Evolutionary conservation across 805 yeast species (phyloP).

Genomic region (Myxozyma nipponensis): DNA sequence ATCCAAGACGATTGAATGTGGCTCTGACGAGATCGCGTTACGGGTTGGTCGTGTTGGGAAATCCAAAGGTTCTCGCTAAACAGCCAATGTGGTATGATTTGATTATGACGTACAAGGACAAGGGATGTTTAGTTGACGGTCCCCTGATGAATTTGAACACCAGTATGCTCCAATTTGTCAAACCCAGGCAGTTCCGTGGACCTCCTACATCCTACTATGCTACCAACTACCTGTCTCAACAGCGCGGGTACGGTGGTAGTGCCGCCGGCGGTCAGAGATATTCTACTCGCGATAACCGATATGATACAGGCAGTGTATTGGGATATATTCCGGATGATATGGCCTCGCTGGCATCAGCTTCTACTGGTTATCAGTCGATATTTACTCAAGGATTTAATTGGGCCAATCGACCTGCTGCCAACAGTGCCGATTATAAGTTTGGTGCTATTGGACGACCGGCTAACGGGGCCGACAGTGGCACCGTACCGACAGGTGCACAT

Average conservation of each 20-base stretch:
- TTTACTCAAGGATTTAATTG: conserved; percentile 23
- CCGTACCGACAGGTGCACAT: not conserved
- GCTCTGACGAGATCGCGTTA: conserved; percentile 85
- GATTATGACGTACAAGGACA: conserved; percentile 72
- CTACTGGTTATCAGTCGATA: conserved; percentile 20
- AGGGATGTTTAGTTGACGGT: conserved; percentile 88
- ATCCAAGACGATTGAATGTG: conserved; percentile 82
- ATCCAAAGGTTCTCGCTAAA: conserved; percentile 69
- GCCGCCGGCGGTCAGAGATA: not conserved
- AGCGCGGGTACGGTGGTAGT: not conserved
- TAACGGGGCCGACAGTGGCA: not conserved
- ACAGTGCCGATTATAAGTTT: not conserved
- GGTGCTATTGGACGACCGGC: not conserved
- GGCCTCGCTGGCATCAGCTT: conserved; percentile 8
- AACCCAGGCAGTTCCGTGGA: conserved; percentile 26
- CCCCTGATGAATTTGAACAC: conserved; percentile 73
- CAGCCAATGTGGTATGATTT: conserved; percentile 76
- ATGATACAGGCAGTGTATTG: conserved; percentile 41
- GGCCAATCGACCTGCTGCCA: not conserved
- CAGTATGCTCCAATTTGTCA: conserved; percentile 51
- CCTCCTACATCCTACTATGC: conserved; percentile 12
- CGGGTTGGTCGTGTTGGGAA: conserved; percentile 78
- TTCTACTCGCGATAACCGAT: conserved; percentile 8
- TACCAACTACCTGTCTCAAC: not conserved
- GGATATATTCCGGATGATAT: conserved; percentile 38